Evolutionary conservation across 305 asterid genomes (phyloP).

Genomic region (Rubia tinctorum): DNA sequence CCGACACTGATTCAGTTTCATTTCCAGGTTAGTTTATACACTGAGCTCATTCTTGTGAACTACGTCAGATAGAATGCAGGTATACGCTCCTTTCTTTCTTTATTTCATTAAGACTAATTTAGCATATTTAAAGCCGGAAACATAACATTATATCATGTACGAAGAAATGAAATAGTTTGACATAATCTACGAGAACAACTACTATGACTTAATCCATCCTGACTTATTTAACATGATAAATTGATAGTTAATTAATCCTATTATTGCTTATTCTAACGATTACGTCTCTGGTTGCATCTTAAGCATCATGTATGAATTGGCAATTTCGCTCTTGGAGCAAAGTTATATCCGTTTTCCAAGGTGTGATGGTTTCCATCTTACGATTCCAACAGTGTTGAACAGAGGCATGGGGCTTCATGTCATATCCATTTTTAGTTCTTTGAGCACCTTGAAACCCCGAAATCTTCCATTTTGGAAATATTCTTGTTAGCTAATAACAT

Average conservation of each 20-base stretch:
- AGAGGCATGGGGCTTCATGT: slow-evolving; percentile 94
- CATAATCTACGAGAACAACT: neutral
- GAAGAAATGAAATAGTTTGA: neutral
- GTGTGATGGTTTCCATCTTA: slow-evolving; percentile 33
- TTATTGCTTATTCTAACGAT: too few species aligned
- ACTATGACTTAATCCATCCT: neutral
- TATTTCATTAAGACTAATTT: neutral
- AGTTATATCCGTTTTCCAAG: slow-evolving; percentile 97
- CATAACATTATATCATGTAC: neutral
- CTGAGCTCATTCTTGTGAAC: too few species aligned
- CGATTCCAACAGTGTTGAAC: slow-evolving; percentile 77
- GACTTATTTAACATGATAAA: neutral
- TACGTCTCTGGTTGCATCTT: slow-evolving; percentile 51
- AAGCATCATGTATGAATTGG: slow-evolving; percentile 98
- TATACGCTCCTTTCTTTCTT: neutral
- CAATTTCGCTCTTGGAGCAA: slow-evolving; percentile 90
- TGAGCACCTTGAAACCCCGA: neutral
- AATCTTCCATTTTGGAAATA: slow-evolving; percentile 8
- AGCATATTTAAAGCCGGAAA: neutral
- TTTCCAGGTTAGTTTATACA: too few species aligned
- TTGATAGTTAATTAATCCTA: neutral
- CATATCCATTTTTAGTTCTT: slow-evolving; percentile 3
- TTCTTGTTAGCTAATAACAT: slow-evolving; percentile 2
- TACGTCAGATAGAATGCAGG: too few species aligned
- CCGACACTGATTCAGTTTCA: too few species aligned